Percentiles rank a stretch among this genome's conserved stretches.
Evolutionary conservation across 176 grass and related monocot species (phyloP).

Genomic region (Ensete glaucum): DNA sequence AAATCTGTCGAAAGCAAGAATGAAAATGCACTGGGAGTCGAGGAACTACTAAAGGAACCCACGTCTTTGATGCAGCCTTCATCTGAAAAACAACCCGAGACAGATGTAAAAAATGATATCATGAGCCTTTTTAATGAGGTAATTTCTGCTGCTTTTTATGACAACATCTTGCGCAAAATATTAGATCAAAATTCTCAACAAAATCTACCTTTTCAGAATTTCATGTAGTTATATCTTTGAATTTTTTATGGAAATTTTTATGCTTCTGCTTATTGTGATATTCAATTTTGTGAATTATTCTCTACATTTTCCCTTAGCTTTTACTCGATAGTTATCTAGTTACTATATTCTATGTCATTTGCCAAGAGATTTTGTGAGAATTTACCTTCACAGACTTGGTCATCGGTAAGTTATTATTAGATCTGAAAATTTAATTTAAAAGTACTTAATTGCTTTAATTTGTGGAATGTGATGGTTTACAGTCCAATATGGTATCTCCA

Average conservation of each 20-base stretch:
- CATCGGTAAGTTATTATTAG: background rate
- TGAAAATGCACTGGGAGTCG: constrained; percentile 39
- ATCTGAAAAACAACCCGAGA: background rate
- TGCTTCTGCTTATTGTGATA: no score
- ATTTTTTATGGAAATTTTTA: no score
- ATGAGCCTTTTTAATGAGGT: constrained; percentile 99
- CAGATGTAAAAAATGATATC: constrained; percentile 53
- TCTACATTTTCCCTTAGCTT: no score
- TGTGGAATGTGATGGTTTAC: constrained; percentile 22
- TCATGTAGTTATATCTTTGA: no score
- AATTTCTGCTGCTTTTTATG: background rate
- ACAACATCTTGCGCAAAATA: background rate
- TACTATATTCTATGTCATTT: no score
- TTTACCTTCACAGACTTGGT: background rate
- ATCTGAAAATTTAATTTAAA: background rate
- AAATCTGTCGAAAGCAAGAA: constrained; percentile 56
- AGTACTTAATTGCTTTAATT: background rate
- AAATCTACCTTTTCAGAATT: background rate
- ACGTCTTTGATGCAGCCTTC: constrained; percentile 53
- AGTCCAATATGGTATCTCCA: constrained; percentile 77
- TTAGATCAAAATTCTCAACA: background rate
- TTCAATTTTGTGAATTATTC: no score
- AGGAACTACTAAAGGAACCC: constrained; percentile 85
- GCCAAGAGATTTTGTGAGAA: no score
- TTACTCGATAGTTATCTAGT: no score